Evolutionary conservation across 2,329 filamentous ascomycete genomes (phyloP).

Genomic region (Dothiorella sarmentorum): DNA sequence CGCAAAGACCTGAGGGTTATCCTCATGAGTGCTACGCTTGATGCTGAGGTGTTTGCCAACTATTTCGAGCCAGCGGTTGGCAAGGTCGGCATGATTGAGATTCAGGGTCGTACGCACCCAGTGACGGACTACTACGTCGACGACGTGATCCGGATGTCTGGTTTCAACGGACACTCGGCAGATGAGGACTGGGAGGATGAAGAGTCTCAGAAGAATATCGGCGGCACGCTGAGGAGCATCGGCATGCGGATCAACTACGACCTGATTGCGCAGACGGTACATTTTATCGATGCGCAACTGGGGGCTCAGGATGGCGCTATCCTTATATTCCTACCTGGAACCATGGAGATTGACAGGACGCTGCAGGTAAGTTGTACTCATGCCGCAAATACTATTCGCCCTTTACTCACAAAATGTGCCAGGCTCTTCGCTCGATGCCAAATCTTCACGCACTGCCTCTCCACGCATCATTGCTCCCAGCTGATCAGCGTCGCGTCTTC

Average conservation of each 20-base stretch:
- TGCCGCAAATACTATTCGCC: background rate
- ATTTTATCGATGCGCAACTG: conserved; percentile 75
- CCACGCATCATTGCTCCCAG: conserved; percentile 85
- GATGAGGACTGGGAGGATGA: conserved; percentile 53
- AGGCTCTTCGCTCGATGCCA: conserved; percentile 54
- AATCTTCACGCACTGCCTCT: conserved; percentile 78
- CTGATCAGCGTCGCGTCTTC: conserved; percentile 86
- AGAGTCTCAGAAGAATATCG: conserved; percentile 40
- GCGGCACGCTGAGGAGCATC: conserved; percentile 42
- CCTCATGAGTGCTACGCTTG: conserved; percentile 93
- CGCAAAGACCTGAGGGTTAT: conserved; percentile 82
- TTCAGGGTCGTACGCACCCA: conserved; percentile 83
- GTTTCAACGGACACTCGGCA: conserved; percentile 56
- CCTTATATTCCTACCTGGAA: conserved; percentile 91
- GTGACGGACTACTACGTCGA: conserved; percentile 89
- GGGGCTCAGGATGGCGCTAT: conserved; percentile 75
- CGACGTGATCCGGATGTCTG: conserved; percentile 76
- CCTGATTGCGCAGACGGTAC: conserved; percentile 75
- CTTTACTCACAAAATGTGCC: background rate
- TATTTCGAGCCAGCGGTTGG: conserved; percentile 71
- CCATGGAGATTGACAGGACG: conserved; percentile 83
- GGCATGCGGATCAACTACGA: conserved; percentile 88
- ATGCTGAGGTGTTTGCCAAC: conserved; percentile 76
- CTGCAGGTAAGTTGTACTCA: conserved; percentile 45
- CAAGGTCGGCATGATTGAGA: conserved; percentile 77